These are phyloP conservation scores for Pleurotus platypus DNA, from an alignment of 768 basidiomycete genomes.

Conservation along the genomic window DNA sequence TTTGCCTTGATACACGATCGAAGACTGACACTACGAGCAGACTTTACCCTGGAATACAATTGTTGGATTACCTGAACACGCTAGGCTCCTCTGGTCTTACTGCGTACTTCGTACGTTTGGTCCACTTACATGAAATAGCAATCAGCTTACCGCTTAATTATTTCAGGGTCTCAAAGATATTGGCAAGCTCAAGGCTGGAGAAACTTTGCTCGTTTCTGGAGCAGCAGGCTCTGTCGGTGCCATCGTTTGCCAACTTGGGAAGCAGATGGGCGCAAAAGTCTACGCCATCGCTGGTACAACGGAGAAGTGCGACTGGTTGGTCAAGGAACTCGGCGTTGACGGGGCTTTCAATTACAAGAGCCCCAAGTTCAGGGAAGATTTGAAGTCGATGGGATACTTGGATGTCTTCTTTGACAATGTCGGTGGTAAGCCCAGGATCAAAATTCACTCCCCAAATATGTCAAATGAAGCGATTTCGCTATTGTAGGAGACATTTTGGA, in stretches of 20 bases:
- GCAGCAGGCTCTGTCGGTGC: conserved; percentile 92
- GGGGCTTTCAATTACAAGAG: conserved; percentile 87
- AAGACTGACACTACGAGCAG: background rate
- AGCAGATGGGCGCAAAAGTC: conserved; percentile 74
- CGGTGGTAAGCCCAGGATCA: conserved; percentile 35
- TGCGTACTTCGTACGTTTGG: conserved; percentile 74
- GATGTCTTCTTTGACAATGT: conserved; percentile 88
- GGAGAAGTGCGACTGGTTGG: conserved; percentile 87
- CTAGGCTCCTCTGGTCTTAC: conserved; percentile 80
- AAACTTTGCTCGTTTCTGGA: conserved; percentile 82
- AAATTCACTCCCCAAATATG: background rate
- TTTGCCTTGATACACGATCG: background rate
- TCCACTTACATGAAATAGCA: background rate
- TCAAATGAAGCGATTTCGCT: background rate
- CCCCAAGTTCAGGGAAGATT: conserved; percentile 62
- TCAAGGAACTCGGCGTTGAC: conserved; percentile 78
- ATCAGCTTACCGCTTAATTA: background rate
- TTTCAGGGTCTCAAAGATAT: conserved; percentile 77
- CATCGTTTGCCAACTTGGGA: conserved; percentile 80
- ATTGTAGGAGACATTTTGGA: conserved; percentile 75
- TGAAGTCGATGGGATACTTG: conserved; percentile 74
- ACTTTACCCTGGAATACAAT: conserved; percentile 39
- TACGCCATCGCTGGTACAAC: conserved; percentile 82
- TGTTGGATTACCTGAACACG: conserved; percentile 78
- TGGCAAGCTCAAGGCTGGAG: conserved; percentile 77